Evolutionary conservation across 345 rosid species (phyloP).

Genomic region (Cochlearia excelsa): DNA sequence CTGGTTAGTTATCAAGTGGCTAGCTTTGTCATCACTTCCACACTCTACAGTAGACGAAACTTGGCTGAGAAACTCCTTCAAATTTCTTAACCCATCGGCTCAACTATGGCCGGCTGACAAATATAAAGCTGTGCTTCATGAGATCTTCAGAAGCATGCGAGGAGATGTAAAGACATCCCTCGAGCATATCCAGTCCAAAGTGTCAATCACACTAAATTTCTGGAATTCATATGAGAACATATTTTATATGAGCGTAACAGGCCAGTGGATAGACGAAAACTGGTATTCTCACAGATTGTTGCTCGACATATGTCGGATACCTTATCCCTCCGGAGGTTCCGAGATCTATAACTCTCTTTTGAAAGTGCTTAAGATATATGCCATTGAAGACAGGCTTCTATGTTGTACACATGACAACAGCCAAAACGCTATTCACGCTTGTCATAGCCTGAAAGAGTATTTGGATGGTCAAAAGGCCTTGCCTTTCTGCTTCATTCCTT

Average conservation of each 20-base stretch:
- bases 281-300: conserved; percentile 71
- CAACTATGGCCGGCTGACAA: conserved; percentile 74
- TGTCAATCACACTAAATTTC: conserved; percentile 67
- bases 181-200: conserved; percentile 73
- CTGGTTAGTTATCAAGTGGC: conserved; percentile 92
- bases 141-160: conserved; percentile 89
- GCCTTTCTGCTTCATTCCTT: conserved; percentile 85
- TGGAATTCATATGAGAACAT: conserved; percentile 79
- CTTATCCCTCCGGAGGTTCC: conserved; percentile 66
- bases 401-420: conserved; percentile 94
- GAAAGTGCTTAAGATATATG: conserved; percentile 64
- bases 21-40: conserved; percentile 70
- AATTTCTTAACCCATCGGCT: conserved; percentile 69
- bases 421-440: conserved; percentile 71
- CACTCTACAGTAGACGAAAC: conserved; percentile 74
- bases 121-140: conserved; percentile 59
- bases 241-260: conserved; percentile 74
- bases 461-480: conserved; percentile 66
- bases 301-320: conserved; percentile 73
- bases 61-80: conserved; percentile 80
- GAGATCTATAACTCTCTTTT: conserved; percentile 60
- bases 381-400: conserved; percentile 64
- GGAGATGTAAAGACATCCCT: conserved; percentile 66
- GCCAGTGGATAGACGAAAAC: conserved; percentile 84
- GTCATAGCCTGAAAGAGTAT: conserved; percentile 70